Evolutionary conservation across 257 asterid genomes (phyloP).

Genomic region (Linderniella brevidens): DNA sequence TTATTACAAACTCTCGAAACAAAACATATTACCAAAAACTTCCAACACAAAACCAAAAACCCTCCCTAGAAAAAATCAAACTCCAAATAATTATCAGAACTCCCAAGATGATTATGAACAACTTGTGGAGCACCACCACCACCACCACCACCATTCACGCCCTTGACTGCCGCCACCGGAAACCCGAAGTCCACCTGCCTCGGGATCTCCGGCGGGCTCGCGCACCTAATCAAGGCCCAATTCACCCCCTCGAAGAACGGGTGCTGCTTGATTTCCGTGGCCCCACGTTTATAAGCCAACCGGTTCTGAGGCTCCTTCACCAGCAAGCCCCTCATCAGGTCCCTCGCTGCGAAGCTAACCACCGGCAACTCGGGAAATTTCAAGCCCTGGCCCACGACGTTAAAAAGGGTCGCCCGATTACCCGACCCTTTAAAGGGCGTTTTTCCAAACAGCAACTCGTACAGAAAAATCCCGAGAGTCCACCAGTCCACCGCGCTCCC

Average conservation of each 20-base stretch:
- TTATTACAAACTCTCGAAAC: too few relatives aligned
- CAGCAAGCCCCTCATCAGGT: constrained; percentile 38
- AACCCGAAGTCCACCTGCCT: constrained; percentile 23
- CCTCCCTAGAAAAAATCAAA: constrained; percentile 35
- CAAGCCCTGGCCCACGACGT: constrained; percentile 11
- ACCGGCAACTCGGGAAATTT: constrained; percentile 40
- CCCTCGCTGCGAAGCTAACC: constrained; percentile 47
- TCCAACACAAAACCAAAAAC: too few relatives aligned
- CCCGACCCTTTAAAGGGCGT: constrained; percentile 29
- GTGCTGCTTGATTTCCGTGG: constrained; percentile 49
- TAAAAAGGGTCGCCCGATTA: constrained; percentile 31
- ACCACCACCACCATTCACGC: too few relatives aligned
- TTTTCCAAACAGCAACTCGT: too few relatives aligned
- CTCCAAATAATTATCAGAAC: constrained; percentile 26
- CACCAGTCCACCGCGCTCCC: too few relatives aligned
- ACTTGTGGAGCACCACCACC: constrained; percentile 8
- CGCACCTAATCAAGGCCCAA: constrained; percentile 56
- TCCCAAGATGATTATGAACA: constrained; percentile 13
- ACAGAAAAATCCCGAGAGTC: too few relatives aligned
- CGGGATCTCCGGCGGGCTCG: constrained; percentile 52
- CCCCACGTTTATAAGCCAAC: constrained; percentile 47
- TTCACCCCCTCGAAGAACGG: constrained; percentile 49
- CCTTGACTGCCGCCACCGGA: neutral
- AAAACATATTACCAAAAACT: too few relatives aligned
- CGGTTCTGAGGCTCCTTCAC: constrained; percentile 51